A percentile compares a stretch with the other conserved stretches of the same genome.
These are phyloP conservation scores for Aspergillus vadensis DNA, from an alignment of 2,329 filamentous ascomycete genomes.

Conservation along the genomic window DNA sequence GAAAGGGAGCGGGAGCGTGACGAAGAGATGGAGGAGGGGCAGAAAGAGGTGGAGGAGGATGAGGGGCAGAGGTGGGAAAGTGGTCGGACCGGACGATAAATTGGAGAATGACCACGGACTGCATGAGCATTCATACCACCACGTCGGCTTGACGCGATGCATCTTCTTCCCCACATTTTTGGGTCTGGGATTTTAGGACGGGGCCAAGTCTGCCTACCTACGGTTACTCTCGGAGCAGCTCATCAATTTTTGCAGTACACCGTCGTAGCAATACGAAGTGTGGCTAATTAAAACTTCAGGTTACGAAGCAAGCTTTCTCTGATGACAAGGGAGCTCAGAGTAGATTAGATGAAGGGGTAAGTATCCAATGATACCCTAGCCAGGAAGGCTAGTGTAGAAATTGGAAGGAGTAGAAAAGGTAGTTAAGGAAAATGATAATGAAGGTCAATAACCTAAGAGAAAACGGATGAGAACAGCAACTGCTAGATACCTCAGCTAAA, in stretches of 20 bases:
- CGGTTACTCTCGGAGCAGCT: slow-evolving; percentile 27
- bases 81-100: slow-evolving; percentile 32
- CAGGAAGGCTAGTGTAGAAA: no score
- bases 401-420: no score
- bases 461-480: no score
- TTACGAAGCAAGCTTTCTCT: not conserved
- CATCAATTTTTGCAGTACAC: not conserved
- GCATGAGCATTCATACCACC: slow-evolving; percentile 30
- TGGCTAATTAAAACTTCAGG: not conserved
- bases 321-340: not conserved
- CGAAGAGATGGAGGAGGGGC: slow-evolving; percentile 22
- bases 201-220: slow-evolving; percentile 6
- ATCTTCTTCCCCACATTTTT: slow-evolving; percentile 41
- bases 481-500: no score
- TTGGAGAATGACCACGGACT: slow-evolving; percentile 26
- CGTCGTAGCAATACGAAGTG: not conserved
- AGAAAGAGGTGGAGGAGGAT: slow-evolving; percentile 14
- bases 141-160: slow-evolving; percentile 32
- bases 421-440: no score
- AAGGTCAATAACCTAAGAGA: no score
- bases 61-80: slow-evolving; percentile 21
- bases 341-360: not conserved
- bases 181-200: slow-evolving; percentile 1
- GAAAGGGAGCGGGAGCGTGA: slow-evolving; percentile 21
- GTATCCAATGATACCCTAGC: no score